Evolutionary conservation across 2,329 filamentous ascomycete genomes (phyloP), one percentile per base, ranked within the genome.

Genomic region (Aaosphaeria pasadenensis): DNA sequence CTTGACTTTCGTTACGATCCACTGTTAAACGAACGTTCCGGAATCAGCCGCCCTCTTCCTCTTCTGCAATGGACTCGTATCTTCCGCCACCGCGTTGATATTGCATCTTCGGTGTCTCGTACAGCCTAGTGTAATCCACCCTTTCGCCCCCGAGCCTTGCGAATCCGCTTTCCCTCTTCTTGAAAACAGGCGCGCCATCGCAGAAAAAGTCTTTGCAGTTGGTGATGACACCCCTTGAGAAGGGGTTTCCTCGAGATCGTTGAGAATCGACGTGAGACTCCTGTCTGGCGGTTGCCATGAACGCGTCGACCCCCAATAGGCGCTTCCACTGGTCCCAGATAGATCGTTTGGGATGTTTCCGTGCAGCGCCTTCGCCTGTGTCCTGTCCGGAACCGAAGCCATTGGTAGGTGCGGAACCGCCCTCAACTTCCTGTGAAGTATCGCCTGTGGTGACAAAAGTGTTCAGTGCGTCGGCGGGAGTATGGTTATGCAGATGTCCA

Each of bases 121-220:
- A 99, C 79, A 97, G 83, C 48, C 81, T 82, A 17, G 88, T 88
- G 70, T 96, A 99, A 72, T 96, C 90, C 42, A 99, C 83, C 36
- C 80, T 75, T 60, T 88, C 80, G 2, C 94, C 92, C 11, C 85
- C 89, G 6, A 99, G 73, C 67, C 91, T 74, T 0, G 88, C 91
- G 39, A 79, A 78, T 9, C 91, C 91, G 44, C 82, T 86, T 60
- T 89, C 84, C 49, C 87, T 81, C 59, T 79, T 83, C 7, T 87
- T 84, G 66, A 96, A 92, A 13, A 95, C 70, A 0, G 92, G 88
- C 2, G 88, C 86, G 1, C 89, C 84, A 66, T 97, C 94, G 62
- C 88, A 92, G 90, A 91, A 97, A 69, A 99, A 99, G 71, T 99
- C 95, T 56, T 83, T 87, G 72, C 94, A 99, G 66, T 99, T 99